A percentile compares a stretch with the other conserved stretches of the same genome.
phyloP scores from a whole-genome alignment of 2,329 filamentous ascomycete species.

The Stachybotrys chartarum region DNA sequence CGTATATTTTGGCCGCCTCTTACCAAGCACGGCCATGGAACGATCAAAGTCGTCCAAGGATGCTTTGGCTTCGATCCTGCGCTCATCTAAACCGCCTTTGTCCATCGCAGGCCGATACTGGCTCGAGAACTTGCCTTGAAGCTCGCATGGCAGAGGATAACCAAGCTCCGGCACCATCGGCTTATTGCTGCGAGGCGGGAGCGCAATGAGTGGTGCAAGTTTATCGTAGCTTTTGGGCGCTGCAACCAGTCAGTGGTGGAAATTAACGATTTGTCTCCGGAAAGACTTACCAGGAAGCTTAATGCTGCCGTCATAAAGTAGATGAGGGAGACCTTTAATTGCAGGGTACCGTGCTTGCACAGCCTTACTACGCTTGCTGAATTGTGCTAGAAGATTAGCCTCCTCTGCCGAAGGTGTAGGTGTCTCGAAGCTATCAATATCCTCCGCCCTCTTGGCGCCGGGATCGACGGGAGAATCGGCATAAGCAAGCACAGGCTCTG shows the following conservation, averaged over 20 bases:
- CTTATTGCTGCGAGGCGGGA: constrained; percentile 30
- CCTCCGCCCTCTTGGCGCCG: constrained; percentile 23
- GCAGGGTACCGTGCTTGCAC: constrained; percentile 29
- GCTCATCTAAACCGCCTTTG: constrained; percentile 32
- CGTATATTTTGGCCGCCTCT: constrained; percentile 37
- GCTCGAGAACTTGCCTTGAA: constrained; percentile 34
- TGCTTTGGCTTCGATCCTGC: constrained; percentile 29
- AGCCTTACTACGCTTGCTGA: constrained; percentile 27
- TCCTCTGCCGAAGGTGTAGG: constrained; percentile 26
- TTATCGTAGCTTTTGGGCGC: constrained; percentile 39
- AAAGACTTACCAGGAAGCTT: constrained; percentile 26
- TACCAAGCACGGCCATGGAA: constrained; percentile 32
- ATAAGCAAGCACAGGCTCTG: constrained; percentile 15
- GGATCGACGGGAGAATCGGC: constrained; percentile 22
- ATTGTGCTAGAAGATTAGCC: constrained; percentile 26
- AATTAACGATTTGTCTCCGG: neutral
- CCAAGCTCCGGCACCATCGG: constrained; percentile 30
- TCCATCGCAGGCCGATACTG: constrained; percentile 32
- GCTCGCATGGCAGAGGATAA: constrained; percentile 33
- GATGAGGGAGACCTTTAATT: constrained; percentile 29
- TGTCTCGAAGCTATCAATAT: constrained; percentile 21
- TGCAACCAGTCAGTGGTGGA: neutral
- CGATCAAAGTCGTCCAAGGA: constrained; percentile 33
- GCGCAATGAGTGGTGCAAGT: constrained; percentile 32
- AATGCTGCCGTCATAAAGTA: constrained; percentile 29